Base-by-base conservation (phyloP, 1,284 basidiomycete species). In the Mycosarcoma maydis region DNA sequence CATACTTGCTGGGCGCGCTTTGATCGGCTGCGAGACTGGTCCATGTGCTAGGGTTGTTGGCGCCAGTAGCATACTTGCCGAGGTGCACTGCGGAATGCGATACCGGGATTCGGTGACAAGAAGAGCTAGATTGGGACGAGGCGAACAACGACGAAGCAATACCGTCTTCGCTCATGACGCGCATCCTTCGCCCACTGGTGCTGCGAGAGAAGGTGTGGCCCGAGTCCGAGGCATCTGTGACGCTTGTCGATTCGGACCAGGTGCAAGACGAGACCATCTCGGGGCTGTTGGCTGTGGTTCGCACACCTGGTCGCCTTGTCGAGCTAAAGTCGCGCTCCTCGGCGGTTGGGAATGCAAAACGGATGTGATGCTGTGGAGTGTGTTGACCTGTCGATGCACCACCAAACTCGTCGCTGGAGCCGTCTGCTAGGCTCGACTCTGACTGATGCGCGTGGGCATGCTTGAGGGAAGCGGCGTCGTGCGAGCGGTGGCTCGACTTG, bases 81-180 rank as follows among this genome's bases (percentile, higher is more conserved):
- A 65, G 50, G 24, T 58, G 55, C n/a, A 48, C 39, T 7, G 55
- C 54, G 11, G 61, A 65, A 10, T 54, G 46, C 36, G 61, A 65
- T 20, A 27, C 47, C 14, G 54, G 55, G 20, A 65, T 41, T 11
- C 54, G 61, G n/a, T 50, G 19, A 20, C 17, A 56, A 0, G 57
- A 38, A 2, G 46, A 32, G 6, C 39, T 36, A 3, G 50, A 32
- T 3, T 58, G 55, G 3, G 42, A 13, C 0, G 44, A 52, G n/a
- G 67, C 40, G 24, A 50, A 53, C 41, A 55, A 5, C 14, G 56
- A 41, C 1, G 57, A 43, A 17, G 43, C 36, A 19, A 61, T 55
- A 13, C 64, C 72, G 29, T 74, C 73, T 34, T 75, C 69, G 32
- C 72, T 76, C 59, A 72, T 56, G 4, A 73, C 59, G 13, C 73